Evolutionary conservation across 2,329 filamentous ascomycete species (phyloP), one percentile per base, ranked within the genome.

Genomic region (Calonectria multiphialidica): DNA sequence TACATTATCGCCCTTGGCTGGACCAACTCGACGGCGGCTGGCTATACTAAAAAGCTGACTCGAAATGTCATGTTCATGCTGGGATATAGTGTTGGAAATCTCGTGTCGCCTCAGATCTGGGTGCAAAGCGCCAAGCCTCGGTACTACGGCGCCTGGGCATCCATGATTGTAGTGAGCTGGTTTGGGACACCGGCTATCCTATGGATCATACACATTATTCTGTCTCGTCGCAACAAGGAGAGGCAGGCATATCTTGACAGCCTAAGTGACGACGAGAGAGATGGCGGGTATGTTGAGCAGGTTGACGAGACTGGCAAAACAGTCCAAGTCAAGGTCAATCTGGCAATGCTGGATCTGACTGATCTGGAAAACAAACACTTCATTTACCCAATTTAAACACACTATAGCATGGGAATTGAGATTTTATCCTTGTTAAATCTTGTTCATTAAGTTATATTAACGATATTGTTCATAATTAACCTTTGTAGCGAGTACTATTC

Each of bases 31-130:
- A 74, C 72, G 1, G 74, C 76, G 6, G 82, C 82, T 0, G 83
- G 84, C 2, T 84, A 86, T 68, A 86, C 84, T 2, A 87, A 87
- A 75, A 86, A 86, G 72, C 82, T 85, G 2, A 86, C 84, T 3
- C 80, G 84, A 1, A 85, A 84, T 13, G 84, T 81, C 15, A 79
- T 85, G 77, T 84, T 84, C 61, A 83, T 84, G 77, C 71, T 84
- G 0, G 85, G 83, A 0, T 83, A 82, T 12, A 80, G 81, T 12
- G 70, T 83, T 1, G 79, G 79, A 4, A 84, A 83, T 35, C 80
- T 85, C 8, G 78, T 84, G 2, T 82, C 81, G 1, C 83, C 83
- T 1, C 83, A 85, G 69, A 81, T 85, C 3, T 85, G 81, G 81
- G 50, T 35, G 9, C 77, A 78, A 2, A 79, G 74, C 76, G 78